Base-by-base conservation (phyloP, 441 rosid genomes). In the Adansonia madagascariensis region DNA sequence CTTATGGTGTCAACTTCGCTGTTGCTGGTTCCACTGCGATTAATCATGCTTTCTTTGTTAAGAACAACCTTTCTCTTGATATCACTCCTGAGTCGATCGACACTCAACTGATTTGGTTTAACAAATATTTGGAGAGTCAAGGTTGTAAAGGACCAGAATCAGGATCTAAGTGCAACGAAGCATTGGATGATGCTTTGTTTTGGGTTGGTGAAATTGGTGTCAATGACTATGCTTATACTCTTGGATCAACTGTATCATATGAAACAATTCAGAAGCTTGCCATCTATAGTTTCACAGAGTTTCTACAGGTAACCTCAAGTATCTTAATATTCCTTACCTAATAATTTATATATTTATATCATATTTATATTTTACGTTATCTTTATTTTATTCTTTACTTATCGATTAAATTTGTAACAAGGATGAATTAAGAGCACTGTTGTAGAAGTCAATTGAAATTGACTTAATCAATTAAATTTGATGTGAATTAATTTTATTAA, bases 191-290 rank as follows among this genome's bases (percentile, higher is more conserved):
- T 79, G 91, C 97, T 22, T 65, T 95, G 78, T 80, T 95, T 24
- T 95, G 99, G 99, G 88, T 91, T 46, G 99, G 98, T 59, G 97
- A 95, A 82, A 93, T 95, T 11, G 99, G 99, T 6, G 95, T 88
- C 50, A 95, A 91, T 72, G 99, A 95, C 61, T 95, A 95, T 70
- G 99, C 97, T 0, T 95, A 95, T 74, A 89, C 81, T 6, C 0
- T 89, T 64, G 95, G 93, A 53, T 92, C 99, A 56, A 46, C 83
- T 0, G 75, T 93, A 0, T 6, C 97, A 1, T 69, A 77, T 9
- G 90, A 87, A 44, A 90, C 91, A 1, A 84, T 93, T 57, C 79
- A 81, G 72, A 59, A 64, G 53, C 96, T 92, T n/a, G 87, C 89
- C 12, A 80, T 90, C 14, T 17, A 74, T 50, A 86, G 83, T 3